Conservation (phyloP, 2,329 filamentous ascomycete genomes). For the Scleromitrula shiraiana region DNA sequence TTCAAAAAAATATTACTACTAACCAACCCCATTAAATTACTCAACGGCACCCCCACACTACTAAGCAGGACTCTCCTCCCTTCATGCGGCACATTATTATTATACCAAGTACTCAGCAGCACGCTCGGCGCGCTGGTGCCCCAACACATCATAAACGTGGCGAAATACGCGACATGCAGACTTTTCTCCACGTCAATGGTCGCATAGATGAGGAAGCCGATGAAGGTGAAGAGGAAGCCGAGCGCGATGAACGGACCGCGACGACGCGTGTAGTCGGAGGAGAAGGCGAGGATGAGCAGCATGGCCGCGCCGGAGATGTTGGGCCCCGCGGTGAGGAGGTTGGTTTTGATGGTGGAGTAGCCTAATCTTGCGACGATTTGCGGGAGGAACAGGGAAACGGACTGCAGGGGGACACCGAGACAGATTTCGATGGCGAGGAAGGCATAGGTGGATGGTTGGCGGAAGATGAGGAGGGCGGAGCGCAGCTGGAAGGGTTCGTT, state of each 20-base stretch:
- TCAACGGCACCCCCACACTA: constrained; percentile 51
- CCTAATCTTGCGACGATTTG: constrained; percentile 46
- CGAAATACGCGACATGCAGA: constrained; percentile 53
- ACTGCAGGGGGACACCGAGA: constrained; percentile 51
- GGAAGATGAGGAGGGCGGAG: constrained; percentile 46
- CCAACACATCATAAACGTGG: constrained; percentile 61
- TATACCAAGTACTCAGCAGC: constrained; percentile 36
- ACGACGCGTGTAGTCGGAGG: constrained; percentile 46
- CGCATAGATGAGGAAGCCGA: constrained; percentile 72
- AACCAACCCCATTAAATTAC: constrained; percentile 63
- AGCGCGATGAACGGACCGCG: constrained; percentile 61
- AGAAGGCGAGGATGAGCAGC: constrained; percentile 64
- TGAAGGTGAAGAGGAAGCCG: constrained; percentile 66
- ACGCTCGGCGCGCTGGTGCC: constrained; percentile 26
- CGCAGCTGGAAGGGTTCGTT: constrained; percentile 43
- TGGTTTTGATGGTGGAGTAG: constrained; percentile 51
- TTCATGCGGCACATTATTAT: constrained; percentile 60
- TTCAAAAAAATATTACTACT: constrained; percentile 60
- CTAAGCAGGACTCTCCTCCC: constrained; percentile 53
- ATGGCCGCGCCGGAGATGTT: constrained; percentile 68
- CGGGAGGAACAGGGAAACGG: constrained; percentile 45
- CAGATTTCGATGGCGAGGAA: constrained; percentile 49
- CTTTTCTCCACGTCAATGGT: constrained; percentile 49
- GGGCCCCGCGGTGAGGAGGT: constrained; percentile 74
- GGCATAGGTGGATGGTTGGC: constrained; percentile 33